phyloP scores from a whole-genome alignment of 306 rosid species.

The Biancaea sappan region DNA sequence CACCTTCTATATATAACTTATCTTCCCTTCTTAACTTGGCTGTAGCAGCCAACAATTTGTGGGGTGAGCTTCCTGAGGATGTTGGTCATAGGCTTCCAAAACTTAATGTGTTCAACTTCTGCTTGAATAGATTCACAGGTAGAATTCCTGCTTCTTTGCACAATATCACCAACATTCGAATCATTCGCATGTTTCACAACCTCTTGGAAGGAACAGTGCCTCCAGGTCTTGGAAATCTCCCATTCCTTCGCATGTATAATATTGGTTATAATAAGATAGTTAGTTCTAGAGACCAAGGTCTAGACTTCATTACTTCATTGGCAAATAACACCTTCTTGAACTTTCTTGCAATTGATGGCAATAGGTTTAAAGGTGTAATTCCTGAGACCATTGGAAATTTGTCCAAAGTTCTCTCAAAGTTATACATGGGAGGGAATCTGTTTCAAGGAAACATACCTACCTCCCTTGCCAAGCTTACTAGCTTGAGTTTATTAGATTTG shows the following conservation, averaged over 20 bases:
- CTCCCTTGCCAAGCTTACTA: slow-evolving; percentile 53
- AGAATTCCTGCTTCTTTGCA: slow-evolving; percentile 71
- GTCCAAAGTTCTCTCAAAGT: slow-evolving; percentile 45
- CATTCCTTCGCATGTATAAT: no score
- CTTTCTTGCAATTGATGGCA: no score
- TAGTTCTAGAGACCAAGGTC: slow-evolving; percentile 43
- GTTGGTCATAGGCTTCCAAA: slow-evolving; percentile 62
- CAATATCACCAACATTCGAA: slow-evolving; percentile 57
- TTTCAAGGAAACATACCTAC: slow-evolving; percentile 63
- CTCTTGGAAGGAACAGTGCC: slow-evolving; percentile 65
- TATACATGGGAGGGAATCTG: slow-evolving; percentile 70
- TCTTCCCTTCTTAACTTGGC: slow-evolving; percentile 57
- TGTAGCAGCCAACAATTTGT: slow-evolving; percentile 58
- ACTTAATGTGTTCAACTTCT: slow-evolving; percentile 52
- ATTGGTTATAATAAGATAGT: slow-evolving; percentile 62
- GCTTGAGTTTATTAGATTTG: slow-evolving; percentile 61
- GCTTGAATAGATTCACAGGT: no score
- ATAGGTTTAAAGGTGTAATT: slow-evolving; percentile 59
- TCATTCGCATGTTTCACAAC: slow-evolving; percentile 55
- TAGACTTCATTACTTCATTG: slow-evolving; percentile 58
- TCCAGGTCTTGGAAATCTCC: slow-evolving; percentile 77
- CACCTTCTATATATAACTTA: slow-evolving; percentile 53
- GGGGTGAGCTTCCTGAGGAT: slow-evolving; percentile 69
- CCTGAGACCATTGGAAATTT: slow-evolving; percentile 73
- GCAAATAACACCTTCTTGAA: slow-evolving; percentile 59